Evolutionary conservation across 257 asterid genomes (phyloP), one percentile per base, ranked within the genome.

Genomic region (Ballota nigra): DNA sequence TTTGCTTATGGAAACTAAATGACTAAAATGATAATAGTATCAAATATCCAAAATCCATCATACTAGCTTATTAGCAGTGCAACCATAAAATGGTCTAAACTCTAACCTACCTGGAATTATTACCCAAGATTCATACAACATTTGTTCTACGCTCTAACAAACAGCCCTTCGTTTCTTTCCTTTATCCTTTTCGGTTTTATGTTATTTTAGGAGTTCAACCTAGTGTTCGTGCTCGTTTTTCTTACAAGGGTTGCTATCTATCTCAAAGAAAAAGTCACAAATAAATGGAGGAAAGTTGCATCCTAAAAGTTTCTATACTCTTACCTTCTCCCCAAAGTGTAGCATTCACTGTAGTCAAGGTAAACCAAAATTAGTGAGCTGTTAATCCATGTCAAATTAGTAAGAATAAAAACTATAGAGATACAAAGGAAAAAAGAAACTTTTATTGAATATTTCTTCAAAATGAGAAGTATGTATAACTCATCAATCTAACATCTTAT

Each of bases 361-460:
- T 69, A 77, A 73, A 36, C 52, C 72, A 36, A 3, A 69, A 69
- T 80, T 41, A 73, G 77, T 58, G 53, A 34, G 72, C 31, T 63
- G 63, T 18, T 28, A 53, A 41, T 60, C 29, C 63, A 63, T 55
- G 22, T 28, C 24, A 15, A n/a, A 61, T 9, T 22, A 57, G 74
- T 15, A 66, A 28, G 60, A 11, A 66, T 19, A 61, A 69, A 29
- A 62, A 53, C 2, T n/a, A 15, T 13, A 66, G 36, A 12, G 7
- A n/a, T 12, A 29, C 72, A 75, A 31, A 24, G 28, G 56, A 63
- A 51, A 70, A 80, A 56, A 23, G 62, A 34, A 73, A 78, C 63
- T 43, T 69, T 77, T 70, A 75, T 51, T 63, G 80, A 75, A 81
- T 85, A 83, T 81, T 81, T 72, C 71, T 74, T 82, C 74, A 75